Percentiles rank a stretch among this genome's conserved stretches.
Conservation (phyloP, 140 eudicot species). For the Oenanthe javanica region DNA sequence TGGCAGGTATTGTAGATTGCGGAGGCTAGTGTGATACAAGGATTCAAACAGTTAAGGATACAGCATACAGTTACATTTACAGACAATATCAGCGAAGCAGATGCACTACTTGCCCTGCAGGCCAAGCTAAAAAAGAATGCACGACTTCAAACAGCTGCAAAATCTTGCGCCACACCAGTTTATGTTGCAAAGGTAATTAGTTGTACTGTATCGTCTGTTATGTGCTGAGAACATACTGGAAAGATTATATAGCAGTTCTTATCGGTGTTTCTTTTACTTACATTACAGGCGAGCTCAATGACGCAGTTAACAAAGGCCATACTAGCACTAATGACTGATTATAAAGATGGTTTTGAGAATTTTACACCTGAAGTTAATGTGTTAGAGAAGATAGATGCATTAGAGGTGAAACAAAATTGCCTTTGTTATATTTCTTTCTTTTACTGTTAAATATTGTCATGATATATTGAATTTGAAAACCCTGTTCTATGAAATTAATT, state of each 20-base stretch:
- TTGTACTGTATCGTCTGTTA: background rate
- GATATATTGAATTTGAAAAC: background rate
- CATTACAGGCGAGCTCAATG: slow-evolving; percentile 64
- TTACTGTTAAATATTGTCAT: background rate
- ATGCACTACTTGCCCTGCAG: slow-evolving; percentile 69
- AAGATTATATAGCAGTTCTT: background rate
- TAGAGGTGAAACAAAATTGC: slow-evolving; percentile 50
- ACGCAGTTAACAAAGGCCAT: slow-evolving; percentile 68
- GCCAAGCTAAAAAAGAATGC: slow-evolving; percentile 80
- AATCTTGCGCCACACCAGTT: slow-evolving; percentile 68
- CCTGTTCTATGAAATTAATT: background rate
- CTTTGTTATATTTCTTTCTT: background rate
- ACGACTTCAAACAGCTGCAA: slow-evolving; percentile 88
- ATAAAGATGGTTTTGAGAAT: slow-evolving; percentile 61
- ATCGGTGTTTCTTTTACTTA: background rate
- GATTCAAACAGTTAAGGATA: slow-evolving; percentile 55
- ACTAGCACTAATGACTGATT: slow-evolving; percentile 52
- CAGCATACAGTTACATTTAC: slow-evolving; percentile 55
- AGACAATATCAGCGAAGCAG: slow-evolving; percentile 87
- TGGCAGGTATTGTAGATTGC: slow-evolving; percentile 56
- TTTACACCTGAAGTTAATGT: slow-evolving; percentile 52
- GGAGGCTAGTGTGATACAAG: slow-evolving; percentile 64
- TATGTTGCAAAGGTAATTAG: slow-evolving; percentile 59
- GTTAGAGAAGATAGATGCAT: slow-evolving; percentile 81
- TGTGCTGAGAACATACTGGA: background rate